These are phyloP conservation scores for Chlamydomonas sphaeroides DNA, from an alignment of 139 green algal genomes.

Conservation along the genomic window DNA sequence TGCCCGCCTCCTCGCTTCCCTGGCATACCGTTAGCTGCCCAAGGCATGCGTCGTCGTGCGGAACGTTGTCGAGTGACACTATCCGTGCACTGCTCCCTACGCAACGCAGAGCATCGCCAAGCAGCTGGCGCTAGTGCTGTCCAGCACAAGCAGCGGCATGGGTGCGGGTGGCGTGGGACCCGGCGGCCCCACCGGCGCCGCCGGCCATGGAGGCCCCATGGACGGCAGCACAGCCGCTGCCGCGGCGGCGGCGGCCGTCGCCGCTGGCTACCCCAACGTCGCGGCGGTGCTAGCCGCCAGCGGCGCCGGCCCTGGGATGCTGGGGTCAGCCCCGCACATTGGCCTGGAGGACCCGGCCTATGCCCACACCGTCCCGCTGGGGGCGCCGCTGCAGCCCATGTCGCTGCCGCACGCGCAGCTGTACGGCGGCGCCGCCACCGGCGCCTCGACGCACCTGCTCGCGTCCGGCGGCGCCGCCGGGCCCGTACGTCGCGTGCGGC, in stretches of 20 bases:
- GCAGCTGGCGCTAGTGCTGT: conserved; percentile 50
- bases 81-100: too few relatives aligned
- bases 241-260: background rate
- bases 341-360: background rate
- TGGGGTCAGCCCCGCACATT: background rate
- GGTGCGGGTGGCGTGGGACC: background rate
- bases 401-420: background rate
- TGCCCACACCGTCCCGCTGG: background rate
- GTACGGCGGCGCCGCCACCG: background rate
- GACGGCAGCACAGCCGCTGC: too few relatives aligned
- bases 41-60: too few relatives aligned
- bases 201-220: too few relatives aligned
- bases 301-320: background rate
- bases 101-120: conserved; percentile 49
- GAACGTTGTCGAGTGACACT: too few relatives aligned
- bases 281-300: background rate
- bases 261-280: background rate
- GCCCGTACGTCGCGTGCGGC: too few relatives aligned
- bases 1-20: background rate
- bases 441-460: background rate
- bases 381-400: background rate
- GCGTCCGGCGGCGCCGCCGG: too few relatives aligned
- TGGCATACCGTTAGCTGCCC: too few relatives aligned
- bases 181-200: too few relatives aligned
- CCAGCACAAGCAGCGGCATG: conserved; percentile 38